phyloP scores from a whole-genome alignment of 2,329 filamentous ascomycete genomes.

The Ophiocordyceps camponoti-rufipedis region DNA sequence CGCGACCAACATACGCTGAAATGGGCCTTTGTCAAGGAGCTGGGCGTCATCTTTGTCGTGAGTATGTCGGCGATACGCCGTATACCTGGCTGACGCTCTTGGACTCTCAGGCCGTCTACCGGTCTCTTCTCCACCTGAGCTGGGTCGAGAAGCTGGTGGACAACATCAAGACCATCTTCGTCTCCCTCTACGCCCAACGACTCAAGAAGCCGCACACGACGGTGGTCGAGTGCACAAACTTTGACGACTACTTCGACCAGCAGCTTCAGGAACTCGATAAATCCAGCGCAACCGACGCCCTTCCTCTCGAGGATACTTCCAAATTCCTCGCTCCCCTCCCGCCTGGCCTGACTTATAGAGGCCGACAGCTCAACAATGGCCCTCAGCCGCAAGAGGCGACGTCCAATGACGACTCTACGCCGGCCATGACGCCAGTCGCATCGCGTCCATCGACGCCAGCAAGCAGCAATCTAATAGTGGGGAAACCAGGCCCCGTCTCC shows the following conservation, averaged over 20 bases:
- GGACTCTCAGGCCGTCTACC: constrained; percentile 65
- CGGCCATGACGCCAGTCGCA: constrained; percentile 50
- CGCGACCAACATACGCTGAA: constrained; percentile 89
- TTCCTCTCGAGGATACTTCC: constrained; percentile 13
- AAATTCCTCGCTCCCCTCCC: constrained; percentile 10
- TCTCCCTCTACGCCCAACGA: constrained; percentile 77
- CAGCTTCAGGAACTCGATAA: constrained; percentile 69
- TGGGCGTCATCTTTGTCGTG: constrained; percentile 90
- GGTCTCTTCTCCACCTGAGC: constrained; percentile 81
- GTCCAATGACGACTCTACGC: constrained; percentile 55
- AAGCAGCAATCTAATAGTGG: constrained; percentile 44
- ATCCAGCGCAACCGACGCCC: constrained; percentile 17
- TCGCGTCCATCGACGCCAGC: constrained; percentile 66
- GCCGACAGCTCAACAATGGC: constrained; percentile 15
- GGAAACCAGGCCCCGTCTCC: constrained; percentile 53
- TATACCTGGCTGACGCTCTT: background rate
- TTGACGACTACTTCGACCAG: constrained; percentile 88
- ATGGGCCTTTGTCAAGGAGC: constrained; percentile 83
- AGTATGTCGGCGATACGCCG: constrained; percentile 3
- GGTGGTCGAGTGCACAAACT: constrained; percentile 57
- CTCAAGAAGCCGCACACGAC: constrained; percentile 66
- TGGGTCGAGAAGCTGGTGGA: constrained; percentile 97
- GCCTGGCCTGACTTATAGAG: constrained; percentile 22
- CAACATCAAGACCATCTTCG: constrained; percentile 82
- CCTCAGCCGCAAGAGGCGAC: constrained; percentile 14